These are phyloP conservation scores for Diaporthe nobilis DNA, from an alignment of 2,329 filamentous ascomycete genomes.

Conservation along the genomic window DNA sequence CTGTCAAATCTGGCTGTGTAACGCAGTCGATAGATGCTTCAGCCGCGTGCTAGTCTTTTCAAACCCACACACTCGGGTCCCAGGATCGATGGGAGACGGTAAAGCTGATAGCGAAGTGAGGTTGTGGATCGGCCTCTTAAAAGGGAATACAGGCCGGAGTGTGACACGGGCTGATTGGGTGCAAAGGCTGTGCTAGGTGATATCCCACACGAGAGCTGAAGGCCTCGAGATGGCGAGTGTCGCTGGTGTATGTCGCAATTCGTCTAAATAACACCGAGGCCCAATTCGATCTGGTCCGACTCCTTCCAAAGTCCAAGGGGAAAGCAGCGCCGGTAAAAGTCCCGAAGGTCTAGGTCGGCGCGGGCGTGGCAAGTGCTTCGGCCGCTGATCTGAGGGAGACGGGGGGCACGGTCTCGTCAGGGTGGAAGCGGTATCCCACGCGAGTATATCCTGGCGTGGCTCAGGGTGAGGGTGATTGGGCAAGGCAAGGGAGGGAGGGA, in stretches of 20 bases:
- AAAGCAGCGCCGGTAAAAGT: conserved; percentile 10
- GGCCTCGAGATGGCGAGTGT: conserved; percentile 38
- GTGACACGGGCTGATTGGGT: conserved; percentile 35
- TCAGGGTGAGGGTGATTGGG: conserved; percentile 17
- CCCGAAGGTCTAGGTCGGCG: conserved; percentile 14
- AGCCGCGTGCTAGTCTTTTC: conserved; percentile 34
- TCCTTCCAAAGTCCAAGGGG: conserved; percentile 20
- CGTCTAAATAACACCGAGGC: conserved; percentile 11
- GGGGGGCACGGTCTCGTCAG: background rate
- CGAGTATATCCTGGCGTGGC: conserved; percentile 18
- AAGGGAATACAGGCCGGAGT: conserved; percentile 21
- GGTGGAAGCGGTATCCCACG: conserved; percentile 22
- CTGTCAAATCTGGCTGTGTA: background rate
- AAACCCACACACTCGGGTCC: conserved; percentile 34
- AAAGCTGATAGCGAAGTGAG: conserved; percentile 29
- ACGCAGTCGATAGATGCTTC: background rate
- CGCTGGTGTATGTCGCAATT: conserved; percentile 41
- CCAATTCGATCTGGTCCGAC: conserved; percentile 10
- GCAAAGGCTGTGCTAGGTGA: conserved; percentile 1
- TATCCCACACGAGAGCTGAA: conserved; percentile 18
- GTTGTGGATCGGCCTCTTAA: conserved; percentile 33
- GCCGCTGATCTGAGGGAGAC: conserved; percentile 8
- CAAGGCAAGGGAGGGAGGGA: background rate
- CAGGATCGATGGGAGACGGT: conserved; percentile 21
- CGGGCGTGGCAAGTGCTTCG: background rate